Conservation (phyloP, 805 yeast genomes). For the Candida wancherniae region DNA sequence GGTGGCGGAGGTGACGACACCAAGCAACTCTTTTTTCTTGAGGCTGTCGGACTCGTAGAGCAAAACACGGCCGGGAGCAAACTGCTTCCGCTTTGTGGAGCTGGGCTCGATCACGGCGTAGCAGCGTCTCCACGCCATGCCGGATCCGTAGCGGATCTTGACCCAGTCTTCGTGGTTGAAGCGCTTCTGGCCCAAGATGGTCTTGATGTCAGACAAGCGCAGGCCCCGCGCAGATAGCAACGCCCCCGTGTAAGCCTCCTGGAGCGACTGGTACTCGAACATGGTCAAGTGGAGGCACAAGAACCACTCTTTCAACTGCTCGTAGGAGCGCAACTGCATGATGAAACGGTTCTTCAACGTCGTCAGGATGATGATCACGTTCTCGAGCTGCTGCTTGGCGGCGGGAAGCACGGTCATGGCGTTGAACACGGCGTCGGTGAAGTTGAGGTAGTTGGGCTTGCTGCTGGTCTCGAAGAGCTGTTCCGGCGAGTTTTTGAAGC, state of each 20-base stretch:
- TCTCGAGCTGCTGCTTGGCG: constrained; percentile 57
- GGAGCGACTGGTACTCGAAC: constrained; percentile 77
- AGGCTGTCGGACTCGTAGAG: constrained; percentile 82
- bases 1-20: constrained; percentile 63
- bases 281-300: constrained; percentile 76
- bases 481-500: constrained; percentile 48
- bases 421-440: constrained; percentile 83
- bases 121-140: constrained; percentile 97
- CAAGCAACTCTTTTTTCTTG: constrained; percentile 67
- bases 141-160: constrained; percentile 89
- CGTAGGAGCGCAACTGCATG: constrained; percentile 66
- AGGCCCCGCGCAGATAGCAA: constrained; percentile 88
- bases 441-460: constrained; percentile 83
- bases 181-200: constrained; percentile 79
- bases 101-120: constrained; percentile 84
- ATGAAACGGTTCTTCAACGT: constrained; percentile 86
- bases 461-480: constrained; percentile 54
- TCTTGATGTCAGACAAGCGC: constrained; percentile 77
- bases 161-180: constrained; percentile 92
- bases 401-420: constrained; percentile 64
- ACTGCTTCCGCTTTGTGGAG: constrained; percentile 42
- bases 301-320: constrained; percentile 70
- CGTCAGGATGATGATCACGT: constrained; percentile 85
- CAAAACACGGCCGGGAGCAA: constrained; percentile 60
- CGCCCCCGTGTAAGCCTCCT: constrained; percentile 96